A percentile compares a stretch with the other conserved stretches of the same genome.
Evolutionary conservation across 2,329 filamentous ascomycete species (phyloP).

Genomic region (Decorospora gaudefroyi): DNA sequence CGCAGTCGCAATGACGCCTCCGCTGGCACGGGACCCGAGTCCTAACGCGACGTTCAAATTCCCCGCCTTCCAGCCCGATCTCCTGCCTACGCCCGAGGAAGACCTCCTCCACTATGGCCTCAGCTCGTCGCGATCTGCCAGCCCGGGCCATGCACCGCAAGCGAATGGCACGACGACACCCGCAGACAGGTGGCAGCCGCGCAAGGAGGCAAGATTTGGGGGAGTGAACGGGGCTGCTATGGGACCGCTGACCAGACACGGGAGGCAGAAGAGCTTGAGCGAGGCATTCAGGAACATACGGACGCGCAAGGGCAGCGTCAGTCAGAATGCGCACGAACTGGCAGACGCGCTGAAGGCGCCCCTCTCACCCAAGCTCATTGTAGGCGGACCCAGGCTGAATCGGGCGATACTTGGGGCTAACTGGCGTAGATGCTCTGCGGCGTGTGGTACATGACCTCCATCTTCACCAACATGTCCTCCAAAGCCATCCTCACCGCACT

Average conservation of each 20-base stretch:
- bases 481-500: conserved; percentile 95
- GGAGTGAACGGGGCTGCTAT: conserved; percentile 49
- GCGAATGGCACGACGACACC: conserved; percentile 37
- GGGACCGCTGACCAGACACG: conserved; percentile 55
- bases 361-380: conserved; percentile 83
- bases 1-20: conserved; percentile 37
- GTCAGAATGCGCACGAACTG: conserved; percentile 90
- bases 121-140: conserved; percentile 42
- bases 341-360: conserved; percentile 89
- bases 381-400: conserved; percentile 53
- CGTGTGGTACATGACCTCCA: conserved; percentile 93
- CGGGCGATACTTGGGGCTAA: conserved; percentile 40
- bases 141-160: conserved; percentile 35
- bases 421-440: conserved; percentile 73
- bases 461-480: conserved; percentile 94
- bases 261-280: conserved; percentile 81
- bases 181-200: conserved; percentile 65
- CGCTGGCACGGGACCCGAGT: conserved; percentile 36
- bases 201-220: conserved; percentile 57
- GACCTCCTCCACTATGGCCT: conserved; percentile 37
- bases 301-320: conserved; percentile 80
- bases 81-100: conserved; percentile 47
- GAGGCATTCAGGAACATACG: conserved; percentile 87
- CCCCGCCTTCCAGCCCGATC: conserved; percentile 52
- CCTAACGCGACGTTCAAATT: conserved; percentile 51